Evolutionary conservation across 768 basidiomycete genomes (phyloP).

Genomic region (Psilocybe tampanensis): DNA sequence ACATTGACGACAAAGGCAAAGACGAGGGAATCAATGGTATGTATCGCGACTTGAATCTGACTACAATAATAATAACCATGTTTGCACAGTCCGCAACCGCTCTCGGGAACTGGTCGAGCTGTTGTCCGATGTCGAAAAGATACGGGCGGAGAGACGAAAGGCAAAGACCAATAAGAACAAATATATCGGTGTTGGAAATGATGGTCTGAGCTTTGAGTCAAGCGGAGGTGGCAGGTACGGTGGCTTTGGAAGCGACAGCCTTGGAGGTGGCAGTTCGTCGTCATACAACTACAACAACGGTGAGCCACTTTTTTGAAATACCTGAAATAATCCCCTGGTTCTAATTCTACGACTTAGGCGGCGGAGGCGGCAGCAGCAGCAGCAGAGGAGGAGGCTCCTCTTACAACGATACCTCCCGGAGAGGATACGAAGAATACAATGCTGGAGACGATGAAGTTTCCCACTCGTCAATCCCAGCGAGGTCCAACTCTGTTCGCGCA

Average conservation of each 20-base stretch:
- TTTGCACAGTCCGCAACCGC: conserved; percentile 82
- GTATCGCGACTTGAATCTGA: conserved; percentile 7
- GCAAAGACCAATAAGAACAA: conserved; percentile 91
- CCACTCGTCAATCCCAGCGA: conserved; percentile 27
- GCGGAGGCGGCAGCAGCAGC: conserved; percentile 36
- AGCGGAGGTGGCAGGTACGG: conserved; percentile 41
- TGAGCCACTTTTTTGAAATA: too few species aligned
- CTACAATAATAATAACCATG: background rate
- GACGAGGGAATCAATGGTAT: conserved; percentile 98
- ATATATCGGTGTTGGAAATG: conserved; percentile 86
- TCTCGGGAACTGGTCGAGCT: conserved; percentile 92
- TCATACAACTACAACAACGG: conserved; percentile 29
- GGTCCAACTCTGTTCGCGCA: conserved; percentile 36
- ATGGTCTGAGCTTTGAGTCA: conserved; percentile 52
- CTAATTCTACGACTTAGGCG: conserved; percentile 17
- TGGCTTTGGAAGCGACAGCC: conserved; percentile 47
- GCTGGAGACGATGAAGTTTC: conserved; percentile 86
- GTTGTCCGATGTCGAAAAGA: conserved; percentile 87
- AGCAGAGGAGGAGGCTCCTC: conserved; percentile 39
- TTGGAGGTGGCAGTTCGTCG: conserved; percentile 28
- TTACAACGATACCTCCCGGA: conserved; percentile 54
- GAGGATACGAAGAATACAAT: conserved; percentile 91
- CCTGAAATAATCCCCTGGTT: too few species aligned
- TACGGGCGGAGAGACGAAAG: conserved; percentile 86
- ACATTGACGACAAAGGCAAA: conserved; percentile 98